Evolutionary conservation across 179 eudicot genomes (phyloP).

Genomic region (Pouteria campechiana): DNA sequence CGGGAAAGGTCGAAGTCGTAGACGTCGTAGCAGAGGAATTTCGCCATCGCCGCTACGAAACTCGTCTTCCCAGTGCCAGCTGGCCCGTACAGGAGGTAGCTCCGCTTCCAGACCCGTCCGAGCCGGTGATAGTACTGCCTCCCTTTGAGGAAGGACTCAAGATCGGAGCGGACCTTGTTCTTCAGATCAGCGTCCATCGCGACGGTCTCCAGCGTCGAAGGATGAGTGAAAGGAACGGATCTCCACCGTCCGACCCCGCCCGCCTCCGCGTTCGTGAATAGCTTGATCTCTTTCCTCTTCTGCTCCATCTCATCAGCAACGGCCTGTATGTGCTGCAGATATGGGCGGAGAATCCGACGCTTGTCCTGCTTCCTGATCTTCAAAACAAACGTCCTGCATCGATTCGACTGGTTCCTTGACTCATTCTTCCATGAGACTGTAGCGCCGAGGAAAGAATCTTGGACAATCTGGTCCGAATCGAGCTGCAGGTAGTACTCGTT

Average conservation of each 20-base stretch:
- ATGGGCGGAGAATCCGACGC: constrained; percentile 37
- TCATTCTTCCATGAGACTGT: constrained; percentile 36
- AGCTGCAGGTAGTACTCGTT: constrained; percentile 39
- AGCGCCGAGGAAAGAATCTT: constrained; percentile 37
- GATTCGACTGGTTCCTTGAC: constrained; percentile 1
- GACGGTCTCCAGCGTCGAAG: constrained; percentile 70
- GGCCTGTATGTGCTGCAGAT: constrained; percentile 47
- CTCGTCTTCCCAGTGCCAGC: constrained; percentile 92
- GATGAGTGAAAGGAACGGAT: constrained; percentile 62
- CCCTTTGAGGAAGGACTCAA: constrained; percentile 62
- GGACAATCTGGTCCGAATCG: constrained; percentile 26
- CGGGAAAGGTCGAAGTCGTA: constrained; percentile 61
- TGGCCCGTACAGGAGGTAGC: constrained; percentile 69
- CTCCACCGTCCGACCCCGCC: constrained; percentile 44
- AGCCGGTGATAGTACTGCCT: constrained; percentile 62
- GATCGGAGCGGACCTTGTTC: constrained; percentile 43
- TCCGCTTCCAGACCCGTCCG: constrained; percentile 93
- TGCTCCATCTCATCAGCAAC: constrained; percentile 42
- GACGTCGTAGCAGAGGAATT: constrained; percentile 49
- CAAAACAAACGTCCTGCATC: constrained; percentile 25
- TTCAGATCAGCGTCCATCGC: constrained; percentile 72
- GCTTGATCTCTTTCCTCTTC: constrained; percentile 22
- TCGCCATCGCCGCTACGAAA: constrained; percentile 79
- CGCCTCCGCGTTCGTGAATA: constrained; percentile 31
- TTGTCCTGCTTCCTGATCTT: constrained; percentile 42